Percentiles rank a stretch among this genome's conserved stretches.
Evolutionary conservation across 2,329 filamentous ascomycete species (phyloP).

Genomic region (Ceratocystis smalleyi): DNA sequence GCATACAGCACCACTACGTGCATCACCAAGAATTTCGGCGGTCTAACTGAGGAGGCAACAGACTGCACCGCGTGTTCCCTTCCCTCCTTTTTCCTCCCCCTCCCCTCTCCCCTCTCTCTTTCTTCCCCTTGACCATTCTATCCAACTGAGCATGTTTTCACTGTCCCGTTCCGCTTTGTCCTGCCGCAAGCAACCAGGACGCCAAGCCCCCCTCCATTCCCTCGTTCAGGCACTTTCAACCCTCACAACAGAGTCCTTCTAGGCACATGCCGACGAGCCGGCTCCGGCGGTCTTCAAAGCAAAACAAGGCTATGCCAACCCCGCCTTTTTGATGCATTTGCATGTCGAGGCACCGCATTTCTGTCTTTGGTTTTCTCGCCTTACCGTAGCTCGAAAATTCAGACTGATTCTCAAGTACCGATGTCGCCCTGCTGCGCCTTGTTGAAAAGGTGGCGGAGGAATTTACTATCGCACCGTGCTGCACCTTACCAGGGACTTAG

Average conservation of each 20-base stretch:
- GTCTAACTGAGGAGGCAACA: background rate
- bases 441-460: no score
- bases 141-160: no score
- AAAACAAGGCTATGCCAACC: background rate
- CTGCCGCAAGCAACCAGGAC: background rate
- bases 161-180: background rate
- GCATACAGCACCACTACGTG: background rate
- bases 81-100: background rate
- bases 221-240: background rate
- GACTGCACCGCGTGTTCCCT: background rate
- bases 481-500: no score
- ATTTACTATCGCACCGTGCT: no score
- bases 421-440: no score
- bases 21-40: background rate
- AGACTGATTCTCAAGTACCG: background rate
- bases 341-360: no score
- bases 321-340: no score
- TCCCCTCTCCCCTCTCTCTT: background rate
- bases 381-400: background rate
- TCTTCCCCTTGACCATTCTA: background rate
- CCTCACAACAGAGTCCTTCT: background rate
- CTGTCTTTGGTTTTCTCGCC: background rate
- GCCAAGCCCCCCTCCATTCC: background rate
- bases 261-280: background rate
- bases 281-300: constrained; percentile 18